Conservation (phyloP, 176 grass and related monocot species). For the Bonia amplexicaulis region DNA sequence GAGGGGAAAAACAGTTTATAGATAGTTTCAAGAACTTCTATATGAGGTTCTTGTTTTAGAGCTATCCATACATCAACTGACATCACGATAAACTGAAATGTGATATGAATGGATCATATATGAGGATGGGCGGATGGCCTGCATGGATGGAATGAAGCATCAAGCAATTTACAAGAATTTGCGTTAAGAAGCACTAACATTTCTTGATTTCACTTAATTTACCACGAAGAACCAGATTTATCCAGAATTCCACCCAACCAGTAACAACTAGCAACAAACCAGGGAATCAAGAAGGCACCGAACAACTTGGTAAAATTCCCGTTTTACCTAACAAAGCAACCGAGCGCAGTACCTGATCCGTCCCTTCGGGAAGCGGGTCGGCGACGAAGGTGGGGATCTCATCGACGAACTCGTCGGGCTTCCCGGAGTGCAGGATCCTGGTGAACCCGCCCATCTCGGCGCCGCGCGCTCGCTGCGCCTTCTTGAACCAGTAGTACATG, state of each 20-base stretch:
- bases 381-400: slow-evolving; percentile 98
- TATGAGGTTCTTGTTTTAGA: background rate
- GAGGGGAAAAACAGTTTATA: background rate
- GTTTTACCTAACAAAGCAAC: background rate
- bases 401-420: slow-evolving; percentile 49
- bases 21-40: background rate
- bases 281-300: background rate
- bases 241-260: background rate
- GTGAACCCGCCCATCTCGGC: slow-evolving; percentile 92
- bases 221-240: background rate
- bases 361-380: slow-evolving; percentile 59
- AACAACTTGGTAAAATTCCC: background rate
- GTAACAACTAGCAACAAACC: background rate
- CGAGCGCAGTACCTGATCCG: slow-evolving; percentile 56
- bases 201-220: background rate
- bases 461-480: slow-evolving; percentile 34
- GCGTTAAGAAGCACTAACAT: background rate
- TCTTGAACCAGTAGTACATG: slow-evolving; percentile 99
- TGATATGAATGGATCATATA: background rate
- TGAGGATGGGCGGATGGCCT: background rate
- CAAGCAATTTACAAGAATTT: background rate
- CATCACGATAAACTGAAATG: background rate
- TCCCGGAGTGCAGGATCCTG: slow-evolving; percentile 85
- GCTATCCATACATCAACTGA: background rate
- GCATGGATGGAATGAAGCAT: background rate